These are phyloP conservation scores for Clathrospora elynae DNA, from an alignment of 2,329 filamentous ascomycete genomes.

Conservation along the genomic window DNA sequence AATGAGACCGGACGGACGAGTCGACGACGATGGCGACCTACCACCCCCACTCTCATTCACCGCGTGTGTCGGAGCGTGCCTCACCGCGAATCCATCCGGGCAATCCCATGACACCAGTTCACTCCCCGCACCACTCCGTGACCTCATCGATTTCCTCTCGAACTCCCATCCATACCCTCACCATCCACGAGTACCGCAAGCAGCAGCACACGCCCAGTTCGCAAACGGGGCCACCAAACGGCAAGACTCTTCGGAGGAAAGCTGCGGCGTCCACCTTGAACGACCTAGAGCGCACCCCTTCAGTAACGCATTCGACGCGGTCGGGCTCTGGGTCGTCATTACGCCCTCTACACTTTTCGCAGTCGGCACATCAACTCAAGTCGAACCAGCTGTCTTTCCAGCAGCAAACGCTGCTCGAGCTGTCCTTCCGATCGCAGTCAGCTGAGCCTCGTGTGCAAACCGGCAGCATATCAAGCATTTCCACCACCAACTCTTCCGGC, in stretches of 20 bases:
- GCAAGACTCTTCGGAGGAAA: conserved; percentile 46
- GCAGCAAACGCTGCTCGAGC: conserved; percentile 22
- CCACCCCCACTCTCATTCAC: conserved; percentile 32
- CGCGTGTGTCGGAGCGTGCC: conserved; percentile 17
- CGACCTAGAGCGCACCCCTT: conserved; percentile 37
- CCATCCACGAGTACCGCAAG: conserved; percentile 49
- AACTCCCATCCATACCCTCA: conserved; percentile 42
- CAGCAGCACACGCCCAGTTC: conserved; percentile 44
- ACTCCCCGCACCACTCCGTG: conserved; percentile 47
- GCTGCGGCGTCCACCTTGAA: conserved; percentile 43
- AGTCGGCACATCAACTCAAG: conserved; percentile 37
- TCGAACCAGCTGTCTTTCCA: conserved; percentile 24
- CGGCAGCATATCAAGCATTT: conserved; percentile 23
- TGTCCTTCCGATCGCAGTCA: conserved; percentile 35
- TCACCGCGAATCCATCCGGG: conserved; percentile 26
- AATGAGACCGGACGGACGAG: conserved; percentile 8
- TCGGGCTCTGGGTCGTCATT: conserved; percentile 19
- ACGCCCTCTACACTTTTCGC: conserved; percentile 36
- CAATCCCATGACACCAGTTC: conserved; percentile 41
- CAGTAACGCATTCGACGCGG: conserved; percentile 15
- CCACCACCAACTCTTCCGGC: conserved; percentile 15
- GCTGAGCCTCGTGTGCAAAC: conserved; percentile 30
- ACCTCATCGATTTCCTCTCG: conserved; percentile 40
- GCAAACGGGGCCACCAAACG: conserved; percentile 34
- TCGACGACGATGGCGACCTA: conserved; percentile 26